A percentile compares a stretch with the other conserved stretches of the same genome.
Evolutionary conservation across 192 early-diverging fungal species (phyloP).

Genomic region (Coemansia sp.): DNA sequence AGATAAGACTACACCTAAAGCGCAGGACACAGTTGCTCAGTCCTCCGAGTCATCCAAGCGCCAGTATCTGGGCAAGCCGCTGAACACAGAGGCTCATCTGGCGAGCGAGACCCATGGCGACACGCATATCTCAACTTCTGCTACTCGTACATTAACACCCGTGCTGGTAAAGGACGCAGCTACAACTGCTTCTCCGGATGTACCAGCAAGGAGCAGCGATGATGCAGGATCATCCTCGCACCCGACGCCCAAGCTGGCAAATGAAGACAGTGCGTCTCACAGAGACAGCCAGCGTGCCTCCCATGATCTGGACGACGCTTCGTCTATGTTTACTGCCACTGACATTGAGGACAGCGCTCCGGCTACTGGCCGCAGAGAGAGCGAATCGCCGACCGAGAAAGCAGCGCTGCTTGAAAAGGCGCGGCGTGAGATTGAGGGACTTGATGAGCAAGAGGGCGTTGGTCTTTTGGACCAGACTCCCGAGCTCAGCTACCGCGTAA

Average conservation of each 20-base stretch:
- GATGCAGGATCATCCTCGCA: not conserved
- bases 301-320: slow-evolving; percentile 28
- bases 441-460: slow-evolving; percentile 49
- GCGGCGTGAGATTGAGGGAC: slow-evolving; percentile 41
- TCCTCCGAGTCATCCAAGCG: slow-evolving; percentile 11
- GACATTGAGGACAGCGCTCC: slow-evolving; percentile 23
- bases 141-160: not conserved
- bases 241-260: not conserved
- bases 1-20: not conserved
- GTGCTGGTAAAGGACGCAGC: not conserved
- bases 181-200: not conserved
- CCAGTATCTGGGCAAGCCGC: slow-evolving; percentile 34
- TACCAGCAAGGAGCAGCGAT: not conserved
- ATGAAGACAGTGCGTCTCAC: not conserved
- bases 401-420: slow-evolving; percentile 41
- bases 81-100: slow-evolving; percentile 1
- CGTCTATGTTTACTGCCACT: slow-evolving; percentile 44
- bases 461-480: slow-evolving; percentile 53
- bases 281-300: slow-evolving; percentile 13
- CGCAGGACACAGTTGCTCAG: not conserved
- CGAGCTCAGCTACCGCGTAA: slow-evolving; percentile 44
- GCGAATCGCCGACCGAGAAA: slow-evolving; percentile 21
- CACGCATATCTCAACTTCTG: not conserved
- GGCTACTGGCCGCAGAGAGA: not conserved
- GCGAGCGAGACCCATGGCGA: not conserved